These are phyloP conservation scores for Gnomoniopsis sp. DNA, from an alignment of 2,329 filamentous ascomycete genomes.

Conservation along the genomic window DNA sequence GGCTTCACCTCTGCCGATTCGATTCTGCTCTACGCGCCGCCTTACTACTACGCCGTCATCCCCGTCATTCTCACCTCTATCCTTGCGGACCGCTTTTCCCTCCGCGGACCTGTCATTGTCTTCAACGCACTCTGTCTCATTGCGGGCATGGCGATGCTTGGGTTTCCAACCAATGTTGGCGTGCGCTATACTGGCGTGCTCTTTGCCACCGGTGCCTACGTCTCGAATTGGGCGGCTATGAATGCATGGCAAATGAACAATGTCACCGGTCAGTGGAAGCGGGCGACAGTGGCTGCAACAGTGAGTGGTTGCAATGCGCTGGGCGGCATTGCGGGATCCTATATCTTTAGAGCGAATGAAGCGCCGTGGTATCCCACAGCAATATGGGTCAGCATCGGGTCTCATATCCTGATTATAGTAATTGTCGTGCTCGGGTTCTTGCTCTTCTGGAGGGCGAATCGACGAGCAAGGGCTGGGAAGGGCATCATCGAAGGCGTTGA, in stretches of 20 bases:
- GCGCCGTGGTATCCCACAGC: slow-evolving; percentile 17
- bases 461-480: slow-evolving; percentile 1
- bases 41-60: slow-evolving; percentile 65
- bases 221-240: slow-evolving; percentile 67
- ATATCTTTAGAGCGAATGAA: slow-evolving; percentile 13
- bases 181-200: slow-evolving; percentile 64
- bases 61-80: slow-evolving; percentile 61
- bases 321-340: slow-evolving; percentile 17
- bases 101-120: slow-evolving; percentile 60
- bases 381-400: slow-evolving; percentile 17
- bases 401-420: slow-evolving; percentile 14
- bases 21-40: slow-evolving; percentile 63
- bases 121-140: slow-evolving; percentile 64
- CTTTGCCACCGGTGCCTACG: slow-evolving; percentile 64
- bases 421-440: slow-evolving; percentile 8
- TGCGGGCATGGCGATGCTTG: slow-evolving; percentile 62
- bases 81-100: slow-evolving; percentile 56
- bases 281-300: slow-evolving; percentile 15
- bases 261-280: slow-evolving; percentile 31
- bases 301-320: slow-evolving; percentile 19
- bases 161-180: slow-evolving; percentile 55
- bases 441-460: slow-evolving; percentile 15
- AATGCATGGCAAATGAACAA: slow-evolving; percentile 63
- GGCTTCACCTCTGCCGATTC: slow-evolving; percentile 48
- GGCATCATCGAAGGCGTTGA: slow-evolving; percentile 17